Evolutionary conservation across 768 basidiomycete species (phyloP), one percentile per base, ranked within the genome.

Genomic region (Boletus rufocinnamomeus): DNA sequence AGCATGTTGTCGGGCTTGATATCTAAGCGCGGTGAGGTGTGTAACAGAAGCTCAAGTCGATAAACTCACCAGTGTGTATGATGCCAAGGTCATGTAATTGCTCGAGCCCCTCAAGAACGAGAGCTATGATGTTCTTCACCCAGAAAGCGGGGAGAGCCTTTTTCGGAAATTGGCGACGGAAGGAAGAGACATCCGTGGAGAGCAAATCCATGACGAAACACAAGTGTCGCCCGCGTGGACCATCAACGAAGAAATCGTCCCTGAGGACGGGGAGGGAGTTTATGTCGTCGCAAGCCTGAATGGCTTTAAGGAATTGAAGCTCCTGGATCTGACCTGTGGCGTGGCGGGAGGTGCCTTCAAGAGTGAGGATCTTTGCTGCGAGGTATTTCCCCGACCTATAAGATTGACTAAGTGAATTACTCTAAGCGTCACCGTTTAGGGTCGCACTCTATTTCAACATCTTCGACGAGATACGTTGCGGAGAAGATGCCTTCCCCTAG

Each of bases 121-220:
- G 40, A 11, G 40, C 40, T 21, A 41, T 41, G 9, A 41, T 41
- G 40, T 41, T 50, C 21, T 34, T 34, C 21, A 50, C 32, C 48
- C 48, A 50, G 48, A 50, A 50, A 35, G 48, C 5, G 9, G 48
- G 48, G 48, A 50, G 48, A 14, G 48, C 32, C 32, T 34, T 50
- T 5, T 35, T 35, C 11, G 32, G 48, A 17, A 50, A 34, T 23
- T 23, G 48, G 32, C 48, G 48, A 21, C 48, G 32, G 35, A 50
- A 50, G 32, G 48, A 50, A 23, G 48, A 50, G n/a, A 50, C 32
- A 23, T 50, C 27, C 4, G 48, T 50, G 27, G 48, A 50, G 3
- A 50, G 48, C 48, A 50, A 50, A 21, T 50, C 48, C 48, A 50
- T 50, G 32, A 35, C 32, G 48, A 50, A 23, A 34, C 48, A 50